A percentile compares a stretch with the other conserved stretches of the same genome.
Evolutionary conservation across 176 grass and related monocot genomes (phyloP).

Genomic region (Elaeis guineensis): DNA sequence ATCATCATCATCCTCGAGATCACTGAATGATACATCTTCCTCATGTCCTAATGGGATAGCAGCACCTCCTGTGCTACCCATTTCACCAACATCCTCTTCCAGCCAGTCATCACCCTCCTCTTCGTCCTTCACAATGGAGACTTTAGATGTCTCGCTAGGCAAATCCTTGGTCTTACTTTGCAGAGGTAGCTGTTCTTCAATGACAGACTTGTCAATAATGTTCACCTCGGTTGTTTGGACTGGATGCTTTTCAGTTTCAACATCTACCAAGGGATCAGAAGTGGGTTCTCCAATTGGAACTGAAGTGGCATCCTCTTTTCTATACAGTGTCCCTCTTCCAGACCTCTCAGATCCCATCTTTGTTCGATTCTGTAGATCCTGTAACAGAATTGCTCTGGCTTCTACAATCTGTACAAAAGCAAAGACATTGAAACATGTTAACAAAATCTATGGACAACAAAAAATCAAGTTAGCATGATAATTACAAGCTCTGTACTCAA

Average conservation of each 20-base stretch:
- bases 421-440: not conserved
- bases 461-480: too few relatives aligned
- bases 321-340: conserved; percentile 13
- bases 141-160: not conserved
- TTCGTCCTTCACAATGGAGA: conserved; percentile 6
- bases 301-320: conserved; percentile 7
- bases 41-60: conserved; percentile 33
- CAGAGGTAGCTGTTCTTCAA: conserved; percentile 38
- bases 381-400: conserved; percentile 44
- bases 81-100: conserved; percentile 25
- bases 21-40: conserved; percentile 69
- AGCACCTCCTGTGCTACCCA: not conserved
- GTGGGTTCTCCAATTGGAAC: conserved; percentile 27
- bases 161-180: conserved; percentile 10
- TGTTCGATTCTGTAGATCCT: conserved; percentile 30
- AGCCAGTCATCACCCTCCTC: conserved; percentile 50
- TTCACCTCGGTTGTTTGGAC: conserved; percentile 27
- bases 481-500: too few relatives aligned
- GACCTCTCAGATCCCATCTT: conserved; percentile 23
- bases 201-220: conserved; percentile 57
- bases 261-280: conserved; percentile 18
- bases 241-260: conserved; percentile 39
- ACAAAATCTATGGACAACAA: too few relatives aligned
- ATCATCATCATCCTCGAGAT: conserved; percentile 42
- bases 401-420: conserved; percentile 33